phyloP scores from a whole-genome alignment of 495 filamentous ascomycete genomes.

The Penicillium nucicola region DNA sequence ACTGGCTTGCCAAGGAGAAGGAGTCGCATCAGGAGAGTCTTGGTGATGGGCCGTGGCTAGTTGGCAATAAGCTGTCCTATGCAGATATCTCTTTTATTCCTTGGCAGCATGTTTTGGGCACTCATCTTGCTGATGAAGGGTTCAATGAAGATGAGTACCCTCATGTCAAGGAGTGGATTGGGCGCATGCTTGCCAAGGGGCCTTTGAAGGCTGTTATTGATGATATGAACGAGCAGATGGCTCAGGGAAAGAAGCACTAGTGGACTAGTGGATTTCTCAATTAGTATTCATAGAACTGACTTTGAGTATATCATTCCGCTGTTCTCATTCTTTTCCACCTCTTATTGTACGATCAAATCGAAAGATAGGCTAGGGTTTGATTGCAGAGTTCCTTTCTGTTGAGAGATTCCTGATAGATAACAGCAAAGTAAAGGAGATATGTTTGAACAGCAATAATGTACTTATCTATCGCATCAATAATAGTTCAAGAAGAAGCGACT shows the following conservation, averaged over 20 bases:
- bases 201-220: constrained; percentile 1
- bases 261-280: too few relatives aligned
- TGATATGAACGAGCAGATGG: not conserved
- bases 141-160: constrained; percentile 11
- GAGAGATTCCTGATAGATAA: too few relatives aligned
- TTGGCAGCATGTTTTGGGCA: constrained; percentile 41
- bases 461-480: too few relatives aligned
- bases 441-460: too few relatives aligned
- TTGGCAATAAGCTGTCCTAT: constrained; percentile 44
- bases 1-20: constrained; percentile 38
- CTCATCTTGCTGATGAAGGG: constrained; percentile 48
- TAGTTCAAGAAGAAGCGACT: not conserved
- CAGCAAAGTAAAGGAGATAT: too few relatives aligned
- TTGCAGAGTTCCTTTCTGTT: too few relatives aligned
- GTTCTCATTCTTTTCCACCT: too few relatives aligned
- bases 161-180: constrained; percentile 26
- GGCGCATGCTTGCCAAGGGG: not conserved
- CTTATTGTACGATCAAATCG: too few relatives aligned
- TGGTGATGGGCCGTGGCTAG: constrained; percentile 36
- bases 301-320: too few relatives aligned
- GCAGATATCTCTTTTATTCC: constrained; percentile 2
- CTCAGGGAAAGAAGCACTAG: not conserved
- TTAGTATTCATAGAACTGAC: too few relatives aligned
- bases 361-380: too few relatives aligned
- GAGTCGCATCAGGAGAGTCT: constrained; percentile 24